Base-by-base conservation (phyloP, 352 stramenopile species). In the Stramenopiles sp. region DNA sequence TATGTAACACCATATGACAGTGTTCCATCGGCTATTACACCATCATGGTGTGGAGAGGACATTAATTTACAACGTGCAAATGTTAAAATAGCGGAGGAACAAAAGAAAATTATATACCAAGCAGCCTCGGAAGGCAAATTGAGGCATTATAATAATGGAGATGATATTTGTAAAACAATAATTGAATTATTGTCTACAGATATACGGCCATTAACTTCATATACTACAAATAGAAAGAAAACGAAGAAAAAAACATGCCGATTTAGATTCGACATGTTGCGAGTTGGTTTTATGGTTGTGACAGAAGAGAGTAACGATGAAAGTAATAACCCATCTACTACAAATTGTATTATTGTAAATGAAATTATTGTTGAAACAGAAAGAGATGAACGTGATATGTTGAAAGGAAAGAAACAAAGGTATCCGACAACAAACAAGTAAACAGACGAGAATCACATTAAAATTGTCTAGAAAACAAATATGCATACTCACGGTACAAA, bases 1-100 rank as follows among this genome's bases (percentile, higher is more conserved):
- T 99, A 97, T 83, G 94, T 99, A 63, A 76, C 65, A 1, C 87
- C 88, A 7, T 88, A 88, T 43, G 89, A 93, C 83, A 87, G 84
- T 74, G 84, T 93, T 1, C 78, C 80, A 0, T 84, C 4, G 4
- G 65, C 65, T 7, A 13, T 76, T 13, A 76, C 65, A 76, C 65
- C 65, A 20, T 20, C 4, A 7, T 76, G 65, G 65, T 76, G 65
- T 33, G 65, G 65, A 31, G 4, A 33, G 7, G 65, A 13, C 4
- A 33, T 76, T 13, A 13, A 4, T 7, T 13, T 31, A 13, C 4
- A 31, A 33, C 65, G 30, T 33, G 30, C 30, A 31, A 31, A 4
- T 33, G 65, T 76, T 13, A 76, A 13, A 13, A 76, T 76, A 13
- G 4, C 31, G 13, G 13, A 76, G 4, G 31, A 33, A 7, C 65